Evolutionary conservation across 208 protist species (phyloP).

Genomic region (Leishmania lainsoni): DNA sequence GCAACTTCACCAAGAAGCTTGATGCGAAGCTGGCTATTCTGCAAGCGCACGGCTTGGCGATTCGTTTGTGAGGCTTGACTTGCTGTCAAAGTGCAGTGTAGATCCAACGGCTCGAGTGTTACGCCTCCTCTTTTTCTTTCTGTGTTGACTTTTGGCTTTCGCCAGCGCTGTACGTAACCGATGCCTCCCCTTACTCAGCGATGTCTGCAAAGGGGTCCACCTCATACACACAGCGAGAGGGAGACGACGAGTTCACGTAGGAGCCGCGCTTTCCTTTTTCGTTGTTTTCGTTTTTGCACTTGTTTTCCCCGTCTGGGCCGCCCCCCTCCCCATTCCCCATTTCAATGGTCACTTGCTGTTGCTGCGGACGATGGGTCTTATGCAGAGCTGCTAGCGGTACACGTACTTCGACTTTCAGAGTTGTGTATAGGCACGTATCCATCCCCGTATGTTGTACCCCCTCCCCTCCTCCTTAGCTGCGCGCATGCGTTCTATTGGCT

Average conservation of each 20-base stretch:
- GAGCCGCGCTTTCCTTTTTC: background rate
- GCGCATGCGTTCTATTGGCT: too few species aligned
- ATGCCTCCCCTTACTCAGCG: background rate
- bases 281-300: background rate
- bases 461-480: background rate
- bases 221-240: background rate
- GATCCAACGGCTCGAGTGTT: too few species aligned
- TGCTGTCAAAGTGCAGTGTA: background rate
- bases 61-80: conserved; percentile 27
- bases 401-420: too few species aligned
- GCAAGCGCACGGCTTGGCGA: conserved; percentile 56
- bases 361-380: too few species aligned
- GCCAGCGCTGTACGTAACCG: background rate
- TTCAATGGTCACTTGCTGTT: background rate
- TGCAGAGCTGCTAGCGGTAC: too few species aligned
- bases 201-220: background rate
- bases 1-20: conserved; percentile 65
- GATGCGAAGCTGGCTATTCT: conserved; percentile 85
- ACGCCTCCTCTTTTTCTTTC: conserved; percentile 11
- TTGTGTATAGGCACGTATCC: too few species aligned
- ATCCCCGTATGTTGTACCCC: background rate
- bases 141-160: conserved; percentile 1
- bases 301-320: too few species aligned
- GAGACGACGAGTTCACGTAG: background rate
- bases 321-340: background rate